Conservation (phyloP, 2,329 filamentous ascomycete genomes). For the Colletotrichum plurivorum region DNA sequence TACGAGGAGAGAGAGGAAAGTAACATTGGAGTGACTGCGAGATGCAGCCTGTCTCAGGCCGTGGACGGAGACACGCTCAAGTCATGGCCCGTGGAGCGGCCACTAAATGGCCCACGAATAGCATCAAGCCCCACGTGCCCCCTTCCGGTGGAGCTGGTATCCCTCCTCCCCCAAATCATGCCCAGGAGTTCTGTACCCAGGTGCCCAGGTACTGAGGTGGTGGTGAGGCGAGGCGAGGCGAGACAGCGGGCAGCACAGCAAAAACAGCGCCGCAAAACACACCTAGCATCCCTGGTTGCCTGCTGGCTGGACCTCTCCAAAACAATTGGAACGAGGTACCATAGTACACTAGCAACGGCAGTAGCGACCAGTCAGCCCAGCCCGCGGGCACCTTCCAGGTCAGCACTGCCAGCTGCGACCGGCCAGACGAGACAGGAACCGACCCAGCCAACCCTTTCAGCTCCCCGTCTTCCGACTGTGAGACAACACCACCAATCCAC, state of each 20-base stretch:
- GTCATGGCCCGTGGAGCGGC: slow-evolving; percentile 5
- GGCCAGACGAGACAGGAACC: not conserved
- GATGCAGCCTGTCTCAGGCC: slow-evolving; percentile 18
- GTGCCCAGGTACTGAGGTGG: not conserved
- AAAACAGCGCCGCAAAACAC: slow-evolving; percentile 21
- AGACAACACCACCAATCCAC: not conserved
- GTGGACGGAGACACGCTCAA: slow-evolving; percentile 1
- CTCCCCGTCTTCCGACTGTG: not conserved
- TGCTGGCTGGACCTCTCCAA: too few relatives aligned
- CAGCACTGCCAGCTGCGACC: slow-evolving; percentile 17
- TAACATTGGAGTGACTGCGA: slow-evolving; percentile 3
- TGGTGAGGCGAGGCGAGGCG: not conserved
- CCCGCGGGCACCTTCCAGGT: not conserved
- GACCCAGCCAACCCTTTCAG: slow-evolving; percentile 16
- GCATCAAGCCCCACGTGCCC: slow-evolving; percentile 38
- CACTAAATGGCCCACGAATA: slow-evolving; percentile 37
- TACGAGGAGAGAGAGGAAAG: slow-evolving; percentile 22
- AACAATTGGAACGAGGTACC: too few relatives aligned
- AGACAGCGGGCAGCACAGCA: slow-evolving; percentile 13
- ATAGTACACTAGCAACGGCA: too few relatives aligned
- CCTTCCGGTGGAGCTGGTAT: slow-evolving; percentile 22
- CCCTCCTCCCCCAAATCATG: slow-evolving; percentile 8
- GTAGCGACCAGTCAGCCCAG: slow-evolving; percentile 2
- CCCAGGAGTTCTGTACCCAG: not conserved
- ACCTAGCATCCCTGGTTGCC: not conserved